phyloP scores from a whole-genome alignment of 352 stramenopile genomes.

The Phytopythium ostracodes region DNA sequence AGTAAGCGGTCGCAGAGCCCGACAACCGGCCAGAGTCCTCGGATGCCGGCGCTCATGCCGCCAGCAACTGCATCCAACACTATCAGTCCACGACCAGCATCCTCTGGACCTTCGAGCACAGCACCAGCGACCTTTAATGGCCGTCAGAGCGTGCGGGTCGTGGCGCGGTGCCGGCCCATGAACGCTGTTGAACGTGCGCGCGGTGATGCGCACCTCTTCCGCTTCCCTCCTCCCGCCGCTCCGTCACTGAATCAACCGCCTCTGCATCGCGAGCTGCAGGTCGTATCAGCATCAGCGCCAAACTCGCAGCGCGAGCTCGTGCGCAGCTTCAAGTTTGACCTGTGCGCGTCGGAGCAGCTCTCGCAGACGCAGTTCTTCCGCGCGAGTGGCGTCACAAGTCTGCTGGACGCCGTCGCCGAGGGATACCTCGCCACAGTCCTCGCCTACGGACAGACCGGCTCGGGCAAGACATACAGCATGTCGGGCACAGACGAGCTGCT shows the following conservation, averaged over 20 bases:
- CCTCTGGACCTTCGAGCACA: neutral
- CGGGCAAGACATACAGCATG: too few species aligned
- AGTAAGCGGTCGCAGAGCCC: neutral
- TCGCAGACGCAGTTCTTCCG: conserved; percentile 66
- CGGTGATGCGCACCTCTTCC: conserved; percentile 49
- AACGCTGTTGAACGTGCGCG: conserved; percentile 41
- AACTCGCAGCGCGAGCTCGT: conserved; percentile 53
- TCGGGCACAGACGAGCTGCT: conserved; percentile 69
- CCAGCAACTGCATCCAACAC: too few species aligned
- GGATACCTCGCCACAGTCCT: conserved; percentile 71
- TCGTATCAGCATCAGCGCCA: conserved; percentile 36
- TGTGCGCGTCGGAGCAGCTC: conserved; percentile 60
- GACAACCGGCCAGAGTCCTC: neutral
- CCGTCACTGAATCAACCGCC: conserved; percentile 14
- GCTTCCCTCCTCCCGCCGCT: conserved; percentile 21
- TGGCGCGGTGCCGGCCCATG: conserved; percentile 61
- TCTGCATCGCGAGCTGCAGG: conserved; percentile 43
- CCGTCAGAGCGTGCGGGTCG: conserved; percentile 46
- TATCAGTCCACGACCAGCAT: conserved; percentile 1
- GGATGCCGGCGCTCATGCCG: neutral
- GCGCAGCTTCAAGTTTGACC: conserved; percentile 73
- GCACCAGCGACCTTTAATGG: neutral
- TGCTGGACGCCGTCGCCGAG: conserved; percentile 65
- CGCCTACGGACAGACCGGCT: conserved; percentile 46
- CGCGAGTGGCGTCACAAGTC: conserved; percentile 41